Evolutionary conservation across 306 rosid genomes (phyloP).

Genomic region (Glycine tomentella): DNA sequence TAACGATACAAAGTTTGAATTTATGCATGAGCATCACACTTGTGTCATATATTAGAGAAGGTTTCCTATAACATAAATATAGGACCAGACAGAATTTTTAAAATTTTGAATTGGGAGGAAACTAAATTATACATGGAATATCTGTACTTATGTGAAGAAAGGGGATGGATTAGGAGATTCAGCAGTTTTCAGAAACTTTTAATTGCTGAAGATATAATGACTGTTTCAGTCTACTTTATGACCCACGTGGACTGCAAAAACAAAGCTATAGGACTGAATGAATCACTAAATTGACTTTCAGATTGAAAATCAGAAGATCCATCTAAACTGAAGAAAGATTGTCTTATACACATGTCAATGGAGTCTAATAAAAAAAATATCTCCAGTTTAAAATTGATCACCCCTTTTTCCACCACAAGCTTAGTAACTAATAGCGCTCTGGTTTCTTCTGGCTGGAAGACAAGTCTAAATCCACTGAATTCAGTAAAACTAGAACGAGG

Average conservation of each 20-base stretch:
- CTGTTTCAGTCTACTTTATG: background rate
- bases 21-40: constrained; percentile 27
- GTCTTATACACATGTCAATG: background rate
- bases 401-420: constrained; percentile 2
- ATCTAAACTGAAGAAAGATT: constrained; percentile 10
- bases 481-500: constrained; percentile 35
- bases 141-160: background rate
- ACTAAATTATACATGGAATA: constrained; percentile 16
- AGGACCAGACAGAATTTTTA: constrained; percentile 12
- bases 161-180: background rate
- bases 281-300: constrained; percentile 24
- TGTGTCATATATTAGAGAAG: constrained; percentile 32
- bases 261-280: background rate
- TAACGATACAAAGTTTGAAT: constrained; percentile 19
- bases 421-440: background rate
- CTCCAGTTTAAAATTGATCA: constrained; percentile 13
- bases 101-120: constrained; percentile 11
- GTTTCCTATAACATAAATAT: constrained; percentile 29
- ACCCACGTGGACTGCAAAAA: too few species aligned
- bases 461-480: constrained; percentile 15
- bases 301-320: constrained; percentile 20
- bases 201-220: background rate
- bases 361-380: constrained; percentile 3
- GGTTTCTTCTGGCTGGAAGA: constrained; percentile 8
- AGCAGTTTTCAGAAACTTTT: constrained; percentile 17